Percentiles rank a stretch among this genome's conserved stretches.
Conservation (phyloP, 805 yeast species). For the Lipomyces sp. region DNA sequence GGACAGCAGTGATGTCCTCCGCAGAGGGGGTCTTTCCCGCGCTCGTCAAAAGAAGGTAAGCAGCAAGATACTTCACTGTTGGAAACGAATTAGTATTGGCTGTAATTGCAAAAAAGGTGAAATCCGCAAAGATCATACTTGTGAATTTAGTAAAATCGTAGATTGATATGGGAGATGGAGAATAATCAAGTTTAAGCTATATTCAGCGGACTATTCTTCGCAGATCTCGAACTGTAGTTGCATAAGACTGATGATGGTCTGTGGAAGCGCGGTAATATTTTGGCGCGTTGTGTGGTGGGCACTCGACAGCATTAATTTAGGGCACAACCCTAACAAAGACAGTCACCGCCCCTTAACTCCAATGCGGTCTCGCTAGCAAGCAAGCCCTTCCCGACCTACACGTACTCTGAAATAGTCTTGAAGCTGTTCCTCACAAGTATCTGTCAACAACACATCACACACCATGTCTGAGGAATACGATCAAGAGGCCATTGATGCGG, state of each 20-base stretch:
- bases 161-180: conserved; percentile 44
- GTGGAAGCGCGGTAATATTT: not conserved
- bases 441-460: conserved; percentile 12
- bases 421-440: not conserved
- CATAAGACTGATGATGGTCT: no score
- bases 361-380: not conserved
- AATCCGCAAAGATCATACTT: conserved; percentile 7
- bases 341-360: conserved; percentile 6
- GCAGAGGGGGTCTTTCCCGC: conserved; percentile 98
- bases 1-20: conserved; percentile 83
- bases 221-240: not conserved
- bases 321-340: conserved; percentile 17
- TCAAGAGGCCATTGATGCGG: conserved; percentile 37
- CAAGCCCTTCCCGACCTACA: not conserved
- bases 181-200: conserved; percentile 81
- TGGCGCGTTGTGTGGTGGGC: conserved; percentile 11
- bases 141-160: not conserved
- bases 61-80: conserved; percentile 96
- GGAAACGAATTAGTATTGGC: not conserved
- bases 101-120: not conserved
- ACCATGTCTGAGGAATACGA: conserved; percentile 37
- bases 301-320: not conserved
- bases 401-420: not conserved
- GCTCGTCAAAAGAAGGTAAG: conserved; percentile 96
- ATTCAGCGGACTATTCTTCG: conserved; percentile 77